A percentile compares a stretch with the other conserved stretches of the same genome.
phyloP scores from a whole-genome alignment of 1,139 yeast species.

The Blastobotrys indianensis region DNA sequence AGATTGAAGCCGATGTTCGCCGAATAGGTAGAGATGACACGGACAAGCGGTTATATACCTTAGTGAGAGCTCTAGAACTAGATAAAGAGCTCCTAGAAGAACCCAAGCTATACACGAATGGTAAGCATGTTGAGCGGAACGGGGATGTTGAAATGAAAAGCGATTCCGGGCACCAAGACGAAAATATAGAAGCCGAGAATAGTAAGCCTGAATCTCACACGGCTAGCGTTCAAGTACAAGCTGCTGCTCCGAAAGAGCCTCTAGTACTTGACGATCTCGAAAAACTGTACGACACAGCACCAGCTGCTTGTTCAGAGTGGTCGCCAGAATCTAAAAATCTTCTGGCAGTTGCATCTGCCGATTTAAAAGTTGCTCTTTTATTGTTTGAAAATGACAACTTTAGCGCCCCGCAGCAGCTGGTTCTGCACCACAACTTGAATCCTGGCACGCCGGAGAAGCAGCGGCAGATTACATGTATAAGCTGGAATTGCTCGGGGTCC shows the following conservation, averaged over 20 bases:
- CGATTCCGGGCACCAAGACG: neutral
- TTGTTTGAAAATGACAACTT: conserved; percentile 7
- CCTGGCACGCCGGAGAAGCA: conserved; percentile 18
- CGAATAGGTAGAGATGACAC: conserved; percentile 25
- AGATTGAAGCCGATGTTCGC: conserved; percentile 47
- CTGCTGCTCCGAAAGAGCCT: conserved; percentile 4
- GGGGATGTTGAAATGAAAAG: conserved; percentile 5
- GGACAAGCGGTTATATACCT: conserved; percentile 29
- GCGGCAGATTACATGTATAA: conserved; percentile 26
- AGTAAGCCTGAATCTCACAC: neutral
- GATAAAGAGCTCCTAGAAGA: conserved; percentile 20
- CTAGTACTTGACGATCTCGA: conserved; percentile 10
- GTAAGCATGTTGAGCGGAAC: neutral
- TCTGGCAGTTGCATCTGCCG: conserved; percentile 22
- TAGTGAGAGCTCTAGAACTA: conserved; percentile 35
- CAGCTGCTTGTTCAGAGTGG: conserved; percentile 24
- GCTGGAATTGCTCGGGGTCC: conserved; percentile 30
- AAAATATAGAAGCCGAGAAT: conserved; percentile 5
- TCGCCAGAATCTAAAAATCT: conserved; percentile 18
- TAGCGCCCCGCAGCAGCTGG: neutral
- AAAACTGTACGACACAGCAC: conserved; percentile 11
- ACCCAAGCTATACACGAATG: conserved; percentile 2
- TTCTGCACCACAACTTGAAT: conserved; percentile 13
- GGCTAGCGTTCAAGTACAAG: conserved; percentile 4
- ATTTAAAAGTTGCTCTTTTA: conserved; percentile 10